Conservation (phyloP, 129 eudicot species). For the Rutidosis leptorrhynchoides region DNA sequence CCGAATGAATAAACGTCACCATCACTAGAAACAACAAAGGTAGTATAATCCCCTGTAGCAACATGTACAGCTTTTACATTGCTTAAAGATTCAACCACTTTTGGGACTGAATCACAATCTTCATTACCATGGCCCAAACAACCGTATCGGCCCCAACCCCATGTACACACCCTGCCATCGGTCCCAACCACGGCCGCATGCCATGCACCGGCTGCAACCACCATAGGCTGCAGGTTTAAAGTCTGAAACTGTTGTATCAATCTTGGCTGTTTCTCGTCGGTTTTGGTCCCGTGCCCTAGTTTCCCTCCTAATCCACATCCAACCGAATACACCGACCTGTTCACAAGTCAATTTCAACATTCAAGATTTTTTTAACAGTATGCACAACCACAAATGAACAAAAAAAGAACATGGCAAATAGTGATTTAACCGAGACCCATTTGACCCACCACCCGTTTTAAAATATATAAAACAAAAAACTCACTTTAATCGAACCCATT, state of each 20-base stretch:
- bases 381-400: no score
- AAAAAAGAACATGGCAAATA: no score
- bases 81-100: constrained; percentile 80
- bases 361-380: background rate
- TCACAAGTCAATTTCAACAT: background rate
- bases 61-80: constrained; percentile 87
- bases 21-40: constrained; percentile 74
- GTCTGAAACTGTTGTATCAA: constrained; percentile 72
- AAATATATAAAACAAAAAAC: no score
- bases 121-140: constrained; percentile 97
- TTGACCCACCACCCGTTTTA: no score
- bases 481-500: background rate
- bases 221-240: constrained; percentile 77
- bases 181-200: constrained; percentile 96
- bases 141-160: constrained; percentile 95
- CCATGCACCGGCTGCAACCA: constrained; percentile 98
- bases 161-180: constrained; percentile 93
- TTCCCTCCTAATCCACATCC: constrained; percentile 99
- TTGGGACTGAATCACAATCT: constrained; percentile 87
- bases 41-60: constrained; percentile 96
- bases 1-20: constrained; percentile 95
- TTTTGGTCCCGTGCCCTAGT: constrained; percentile 79
- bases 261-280: constrained; percentile 80
- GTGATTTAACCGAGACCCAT: no score
- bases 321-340: constrained; percentile 95